A percentile compares a stretch with the other conserved stretches of the same genome.
These are phyloP conservation scores for Heimioporus sp. DNA, from an alignment of 768 basidiomycete species.

Conservation along the genomic window DNA sequence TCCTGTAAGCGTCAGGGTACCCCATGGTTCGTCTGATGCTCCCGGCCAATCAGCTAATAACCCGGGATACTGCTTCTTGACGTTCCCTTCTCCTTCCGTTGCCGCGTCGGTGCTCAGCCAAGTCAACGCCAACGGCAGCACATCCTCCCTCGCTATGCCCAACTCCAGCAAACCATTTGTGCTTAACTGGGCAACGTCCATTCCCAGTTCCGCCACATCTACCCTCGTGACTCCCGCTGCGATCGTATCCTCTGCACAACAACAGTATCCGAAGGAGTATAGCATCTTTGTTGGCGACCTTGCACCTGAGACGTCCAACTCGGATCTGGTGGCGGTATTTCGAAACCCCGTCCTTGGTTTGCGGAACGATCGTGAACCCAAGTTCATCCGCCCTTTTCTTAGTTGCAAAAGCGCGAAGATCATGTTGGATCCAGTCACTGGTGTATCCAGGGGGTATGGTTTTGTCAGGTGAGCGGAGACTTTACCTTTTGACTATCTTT, in stretches of 20 bases:
- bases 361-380: conserved; percentile 82
- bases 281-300: conserved; percentile 95
- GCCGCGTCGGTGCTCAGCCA: conserved; percentile 71
- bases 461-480: conserved; percentile 70
- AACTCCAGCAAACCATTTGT: conserved; percentile 82
- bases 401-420: conserved; percentile 97
- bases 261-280: conserved; percentile 80
- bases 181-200: conserved; percentile 69
- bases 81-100: conserved; percentile 70
- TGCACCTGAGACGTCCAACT: conserved; percentile 89
- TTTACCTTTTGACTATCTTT: conserved; percentile 3
- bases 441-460: conserved; percentile 87
- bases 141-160: conserved; percentile 67
- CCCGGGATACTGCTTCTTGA: conserved; percentile 85
- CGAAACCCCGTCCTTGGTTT: conserved; percentile 86
- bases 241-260: conserved; percentile 34
- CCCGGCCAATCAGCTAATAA: conserved; percentile 74
- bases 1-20: conserved; percentile 68
- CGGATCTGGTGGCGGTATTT: conserved; percentile 92
- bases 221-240: conserved; percentile 27
- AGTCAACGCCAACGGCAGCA: conserved; percentile 47
- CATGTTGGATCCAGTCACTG: conserved; percentile 89
- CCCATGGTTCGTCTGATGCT: conserved; percentile 55
- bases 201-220: conserved; percentile 34
- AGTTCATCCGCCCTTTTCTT: conserved; percentile 83